Evolutionary conservation across 192 early-diverging fungal genomes (phyloP), one percentile per base, ranked within the genome.

Genomic region (Rhizophagus sp.): DNA sequence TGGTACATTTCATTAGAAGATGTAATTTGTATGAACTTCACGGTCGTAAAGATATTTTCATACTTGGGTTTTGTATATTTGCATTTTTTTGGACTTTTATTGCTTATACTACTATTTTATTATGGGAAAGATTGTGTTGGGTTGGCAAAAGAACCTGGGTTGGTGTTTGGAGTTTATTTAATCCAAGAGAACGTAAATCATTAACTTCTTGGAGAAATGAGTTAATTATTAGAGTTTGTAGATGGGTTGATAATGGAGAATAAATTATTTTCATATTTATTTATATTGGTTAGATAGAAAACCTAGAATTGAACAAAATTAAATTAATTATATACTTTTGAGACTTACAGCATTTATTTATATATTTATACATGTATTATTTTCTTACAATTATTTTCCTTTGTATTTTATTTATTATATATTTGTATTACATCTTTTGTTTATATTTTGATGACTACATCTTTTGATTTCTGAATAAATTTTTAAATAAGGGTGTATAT

Each of bases 61-160:
- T 76, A 3, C n/a, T 63, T n/a, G 74, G 50, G 0, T 19, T 49
- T 1, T 36, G 25, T 39, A 33, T 61, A 34, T 76, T 64, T 30
- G 34, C 36, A 17, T 50, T 76, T 27, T 50, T 76, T 39, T 76
- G 74, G 74, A 50, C 74, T n/a, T 0, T 12, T 5, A 22, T 76
- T 39, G 74, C 74, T 15, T 76, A 76, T 63, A 36, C 57, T 12
- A 76, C 74, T 3, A 76, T 76, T 15, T 63, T 76, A n/a, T 22
- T 41, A 27, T 76, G 74, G 74, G 74, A 76, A 63, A 30, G 36
- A 39, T 62, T 63, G 62, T 62, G 74, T 64, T 76, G 74, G 74
- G 74, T 63, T 25, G 74, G 74, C 2, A 76, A 76, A 63, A 25
- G 61, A 39, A 30, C 34, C 13, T 76, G 74, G 74, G 74, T 76